Evolutionary conservation across 108 stramenopile species (phyloP).

Genomic region (Fragilaria crotonensis): DNA sequence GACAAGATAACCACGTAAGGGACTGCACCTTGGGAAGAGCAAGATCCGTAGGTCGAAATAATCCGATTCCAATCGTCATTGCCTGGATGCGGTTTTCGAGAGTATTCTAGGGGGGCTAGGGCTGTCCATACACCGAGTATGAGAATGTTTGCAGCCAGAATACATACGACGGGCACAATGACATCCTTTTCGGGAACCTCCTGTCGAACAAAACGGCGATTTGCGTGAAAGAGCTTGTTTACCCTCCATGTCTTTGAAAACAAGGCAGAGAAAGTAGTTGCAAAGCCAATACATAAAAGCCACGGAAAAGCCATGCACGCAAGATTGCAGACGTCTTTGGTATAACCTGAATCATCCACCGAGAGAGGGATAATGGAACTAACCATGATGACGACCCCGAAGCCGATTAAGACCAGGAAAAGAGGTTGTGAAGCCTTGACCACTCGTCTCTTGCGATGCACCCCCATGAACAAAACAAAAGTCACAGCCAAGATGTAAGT

Average conservation of each 20-base stretch:
- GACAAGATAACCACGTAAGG: neutral
- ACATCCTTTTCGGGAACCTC: slow-evolving; percentile 36
- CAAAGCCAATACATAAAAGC: slow-evolving; percentile 35
- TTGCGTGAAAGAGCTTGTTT: slow-evolving; percentile 23
- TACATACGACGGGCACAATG: slow-evolving; percentile 30
- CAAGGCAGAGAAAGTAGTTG: slow-evolving; percentile 37
- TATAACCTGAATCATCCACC: slow-evolving; percentile 27
- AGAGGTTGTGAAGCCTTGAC: slow-evolving; percentile 53
- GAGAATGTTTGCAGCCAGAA: slow-evolving; percentile 27
- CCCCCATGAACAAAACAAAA: slow-evolving; percentile 28
- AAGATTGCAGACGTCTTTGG: slow-evolving; percentile 7
- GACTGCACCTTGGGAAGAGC: neutral
- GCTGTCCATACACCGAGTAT: slow-evolving; percentile 42
- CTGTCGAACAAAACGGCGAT: neutral
- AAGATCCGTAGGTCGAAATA: slow-evolving; percentile 21
- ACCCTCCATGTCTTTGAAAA: slow-evolving; percentile 46
- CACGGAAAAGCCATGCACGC: slow-evolving; percentile 27
- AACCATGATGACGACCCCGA: slow-evolving; percentile 34
- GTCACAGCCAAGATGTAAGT: slow-evolving; percentile 16
- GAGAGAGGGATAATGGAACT: slow-evolving; percentile 22
- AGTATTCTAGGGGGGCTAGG: slow-evolving; percentile 30
- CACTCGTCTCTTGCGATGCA: slow-evolving; percentile 20
- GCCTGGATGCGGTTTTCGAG: slow-evolving; percentile 10
- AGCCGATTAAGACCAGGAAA: slow-evolving; percentile 28
- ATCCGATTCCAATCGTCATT: slow-evolving; percentile 28